Percentiles rank a stretch among this genome's conserved stretches.
Conservation (phyloP, 2,329 filamentous ascomycete genomes). For the Clarireedia sp. region DNA sequence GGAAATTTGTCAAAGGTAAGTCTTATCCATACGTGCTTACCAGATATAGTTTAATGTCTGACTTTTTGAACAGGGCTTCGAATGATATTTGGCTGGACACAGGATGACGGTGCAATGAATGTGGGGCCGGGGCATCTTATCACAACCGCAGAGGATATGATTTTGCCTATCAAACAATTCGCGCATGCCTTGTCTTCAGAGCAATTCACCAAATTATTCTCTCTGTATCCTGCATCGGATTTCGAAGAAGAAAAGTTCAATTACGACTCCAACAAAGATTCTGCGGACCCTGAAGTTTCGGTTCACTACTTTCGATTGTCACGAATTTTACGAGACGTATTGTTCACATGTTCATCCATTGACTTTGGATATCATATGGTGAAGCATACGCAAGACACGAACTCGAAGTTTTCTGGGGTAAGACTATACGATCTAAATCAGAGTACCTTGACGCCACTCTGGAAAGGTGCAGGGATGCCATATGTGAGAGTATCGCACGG, state of each 20-base stretch:
- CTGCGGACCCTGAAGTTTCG: background rate
- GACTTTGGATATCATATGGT: conserved; percentile 1
- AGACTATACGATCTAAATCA: conserved; percentile 1
- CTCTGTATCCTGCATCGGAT: background rate
- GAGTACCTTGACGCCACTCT: conserved; percentile 3
- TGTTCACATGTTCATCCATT: conserved; percentile 6
- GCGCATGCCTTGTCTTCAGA: background rate
- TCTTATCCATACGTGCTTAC: background rate
- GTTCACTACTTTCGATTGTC: conserved; percentile 1
- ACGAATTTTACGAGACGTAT: background rate
- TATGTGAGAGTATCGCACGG: conserved; percentile 9
- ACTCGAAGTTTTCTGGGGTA: background rate
- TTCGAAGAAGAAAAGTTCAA: background rate
- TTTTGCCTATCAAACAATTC: background rate
- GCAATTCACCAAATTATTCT: background rate
- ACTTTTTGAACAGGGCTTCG: background rate
- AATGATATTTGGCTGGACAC: conserved; percentile 5
- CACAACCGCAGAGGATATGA: background rate
- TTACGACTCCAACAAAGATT: background rate
- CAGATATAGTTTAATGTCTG: background rate
- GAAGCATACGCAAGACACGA: background rate
- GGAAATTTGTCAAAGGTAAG: conserved; percentile 1
- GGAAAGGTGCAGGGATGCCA: conserved; percentile 6
- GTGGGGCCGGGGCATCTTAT: background rate
- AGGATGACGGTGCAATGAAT: conserved; percentile 9